Conservation (phyloP, 306 rosid species). For the Citrullus colocynthis region DNA sequence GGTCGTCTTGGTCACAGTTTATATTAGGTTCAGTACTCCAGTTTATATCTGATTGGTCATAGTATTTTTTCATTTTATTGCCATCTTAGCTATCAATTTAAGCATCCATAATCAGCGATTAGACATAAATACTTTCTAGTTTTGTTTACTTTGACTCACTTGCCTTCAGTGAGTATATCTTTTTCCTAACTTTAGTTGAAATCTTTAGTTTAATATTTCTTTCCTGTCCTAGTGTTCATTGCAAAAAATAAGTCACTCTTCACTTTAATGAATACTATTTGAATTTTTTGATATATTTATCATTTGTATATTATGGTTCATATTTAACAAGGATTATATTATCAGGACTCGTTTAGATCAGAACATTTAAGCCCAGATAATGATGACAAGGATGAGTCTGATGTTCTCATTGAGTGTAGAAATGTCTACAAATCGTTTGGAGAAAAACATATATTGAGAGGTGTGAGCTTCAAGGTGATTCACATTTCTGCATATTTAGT, state of each 20-base stretch:
- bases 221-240: background rate
- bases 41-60: background rate
- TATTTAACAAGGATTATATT: background rate
- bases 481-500: conserved; percentile 6
- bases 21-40: background rate
- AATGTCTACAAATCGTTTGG: conserved; percentile 85
- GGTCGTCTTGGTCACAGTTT: background rate
- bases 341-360: conserved; percentile 57
- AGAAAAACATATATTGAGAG: conserved; percentile 86
- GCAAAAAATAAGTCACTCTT: background rate
- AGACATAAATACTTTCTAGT: background rate
- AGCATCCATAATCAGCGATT: background rate
- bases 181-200: background rate
- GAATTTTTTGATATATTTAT: background rate
- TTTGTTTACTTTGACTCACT: background rate
- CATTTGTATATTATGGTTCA: background rate
- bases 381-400: conserved; percentile 51
- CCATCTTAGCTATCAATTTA: background rate
- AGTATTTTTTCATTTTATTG: background rate
- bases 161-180: background rate
- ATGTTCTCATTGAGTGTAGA: conserved; percentile 89
- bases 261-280: background rate
- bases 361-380: conserved; percentile 31
- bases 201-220: background rate
- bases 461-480: conserved; percentile 96